Evolutionary conservation across 1,284 basidiomycete species (phyloP), one percentile per base, ranked within the genome.

Genomic region (Afroboletus lepidellus): DNA sequence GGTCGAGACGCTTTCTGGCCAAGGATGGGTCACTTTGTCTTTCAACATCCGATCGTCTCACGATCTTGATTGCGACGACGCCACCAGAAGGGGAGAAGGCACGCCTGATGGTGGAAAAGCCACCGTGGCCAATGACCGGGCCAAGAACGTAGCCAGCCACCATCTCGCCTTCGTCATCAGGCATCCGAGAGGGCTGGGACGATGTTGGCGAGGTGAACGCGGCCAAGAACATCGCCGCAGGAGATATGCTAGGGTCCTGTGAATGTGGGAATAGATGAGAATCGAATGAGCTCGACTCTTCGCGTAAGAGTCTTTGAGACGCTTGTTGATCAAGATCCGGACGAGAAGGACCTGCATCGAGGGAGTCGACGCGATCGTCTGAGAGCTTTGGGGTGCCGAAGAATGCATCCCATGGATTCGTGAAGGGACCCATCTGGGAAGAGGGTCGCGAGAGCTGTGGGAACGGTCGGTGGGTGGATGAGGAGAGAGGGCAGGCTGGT

Each of bases 31-130:
- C 72, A 9, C 69, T 67, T 53, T 82, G 77, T 55, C 77, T 77
- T 58, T 74, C 72, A 39, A 82, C 59, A 53, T 83, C 79, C 29
- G 79, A 71, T 43, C 75, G 76, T 21, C 78, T 77, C 32, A 94
- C 83, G 60, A 94, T 90, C 70, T 94, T 94, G 69, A 93, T 84
- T 3, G 92, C 92, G 27, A 90, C 84, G 5, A 79, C 72, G 47
- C 81, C 83, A 13, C 87, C 88, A n/a, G 80, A 78, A 8, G 77
- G 64, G 12, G 88, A 84, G 15, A 72, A 80, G 2, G 87, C 94
- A 36, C 83, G 81, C 41, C 90, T 77, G 44, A 98, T 91, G 38
- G 84, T 85, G n/a, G 92, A 93, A 67, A 94, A 94, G 8, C 86
- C 91, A 7, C 95, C 94, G 49, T 83, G 78, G 16, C 91, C 94